Evolutionary conservation across 2,329 filamentous ascomycete genomes (phyloP).

Genomic region (Curvularia sp.): DNA sequence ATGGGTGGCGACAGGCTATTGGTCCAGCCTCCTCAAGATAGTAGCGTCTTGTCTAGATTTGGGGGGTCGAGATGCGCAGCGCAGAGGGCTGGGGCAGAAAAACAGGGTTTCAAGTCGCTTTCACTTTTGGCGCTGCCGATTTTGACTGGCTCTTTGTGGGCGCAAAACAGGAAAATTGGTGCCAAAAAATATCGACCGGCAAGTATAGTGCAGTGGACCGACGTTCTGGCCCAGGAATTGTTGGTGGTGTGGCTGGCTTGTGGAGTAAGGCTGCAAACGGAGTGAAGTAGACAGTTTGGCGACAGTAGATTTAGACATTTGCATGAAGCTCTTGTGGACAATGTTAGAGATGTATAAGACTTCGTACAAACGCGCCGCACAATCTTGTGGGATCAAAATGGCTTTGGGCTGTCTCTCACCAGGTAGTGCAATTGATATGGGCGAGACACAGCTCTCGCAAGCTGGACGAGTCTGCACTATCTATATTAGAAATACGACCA

Average conservation of each 20-base stretch:
- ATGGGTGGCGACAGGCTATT: neutral
- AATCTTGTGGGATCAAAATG: neutral
- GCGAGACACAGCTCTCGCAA: neutral
- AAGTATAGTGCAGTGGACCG: neutral
- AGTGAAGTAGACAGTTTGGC: neutral
- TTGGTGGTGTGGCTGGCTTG: neutral
- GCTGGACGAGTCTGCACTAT: neutral
- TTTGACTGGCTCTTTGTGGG: neutral
- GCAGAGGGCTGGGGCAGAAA: neutral
- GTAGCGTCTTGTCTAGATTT: no score
- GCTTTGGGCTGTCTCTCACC: neutral
- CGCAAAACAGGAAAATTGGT: neutral
- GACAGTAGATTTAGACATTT: neutral
- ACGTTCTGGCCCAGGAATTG: no score
- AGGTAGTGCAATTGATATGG: neutral
- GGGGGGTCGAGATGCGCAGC: neutral
- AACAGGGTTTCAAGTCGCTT: constrained; percentile 6
- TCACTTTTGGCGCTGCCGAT: constrained; percentile 3
- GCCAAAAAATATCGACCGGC: neutral
- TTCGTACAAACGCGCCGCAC: neutral
- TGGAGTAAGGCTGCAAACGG: neutral
- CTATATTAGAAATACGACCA: neutral
- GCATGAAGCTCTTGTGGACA: neutral
- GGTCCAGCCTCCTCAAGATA: neutral
- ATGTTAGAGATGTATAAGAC: neutral